Conservation (phyloP, 2,329 filamentous ascomycete species). For the Pseudogymnoascus verrucosus region DNA sequence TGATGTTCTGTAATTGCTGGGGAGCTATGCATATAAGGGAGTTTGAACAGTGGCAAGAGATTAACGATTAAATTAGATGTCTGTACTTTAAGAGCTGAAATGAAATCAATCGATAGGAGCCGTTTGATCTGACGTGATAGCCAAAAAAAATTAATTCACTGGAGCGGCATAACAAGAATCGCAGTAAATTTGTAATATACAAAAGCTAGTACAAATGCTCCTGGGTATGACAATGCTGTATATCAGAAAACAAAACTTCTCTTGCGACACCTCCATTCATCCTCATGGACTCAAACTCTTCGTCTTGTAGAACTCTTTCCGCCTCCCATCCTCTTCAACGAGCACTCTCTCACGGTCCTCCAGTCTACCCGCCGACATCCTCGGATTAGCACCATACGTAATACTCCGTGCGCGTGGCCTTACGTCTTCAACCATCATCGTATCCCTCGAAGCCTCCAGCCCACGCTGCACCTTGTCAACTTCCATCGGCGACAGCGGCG, state of each 20-base stretch:
- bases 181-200: neutral
- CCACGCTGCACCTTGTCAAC: neutral
- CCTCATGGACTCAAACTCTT: slow-evolving; percentile 3
- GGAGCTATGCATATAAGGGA: slow-evolving; percentile 1
- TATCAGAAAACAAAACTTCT: neutral
- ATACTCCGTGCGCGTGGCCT: slow-evolving; percentile 8
- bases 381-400: slow-evolving; percentile 9
- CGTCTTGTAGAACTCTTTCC: slow-evolving; percentile 6
- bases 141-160: neutral
- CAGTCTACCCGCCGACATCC: neutral
- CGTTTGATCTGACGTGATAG: no score
- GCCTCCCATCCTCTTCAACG: neutral
- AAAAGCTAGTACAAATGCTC: slow-evolving; percentile 6
- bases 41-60: neutral
- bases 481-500: neutral
- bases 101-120: no score
- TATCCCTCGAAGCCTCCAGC: neutral
- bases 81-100: neutral
- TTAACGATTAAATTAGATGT: neutral
- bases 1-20: neutral
- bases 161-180: neutral
- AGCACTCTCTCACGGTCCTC: slow-evolving; percentile 9
- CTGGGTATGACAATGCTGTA: slow-evolving; percentile 7
- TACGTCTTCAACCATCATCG: slow-evolving; percentile 7
- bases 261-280: no score